Percentiles rank a stretch among this genome's conserved stretches.
Conservation (phyloP, 139 green algal genomes). For the Desmodesmus armatus region DNA sequence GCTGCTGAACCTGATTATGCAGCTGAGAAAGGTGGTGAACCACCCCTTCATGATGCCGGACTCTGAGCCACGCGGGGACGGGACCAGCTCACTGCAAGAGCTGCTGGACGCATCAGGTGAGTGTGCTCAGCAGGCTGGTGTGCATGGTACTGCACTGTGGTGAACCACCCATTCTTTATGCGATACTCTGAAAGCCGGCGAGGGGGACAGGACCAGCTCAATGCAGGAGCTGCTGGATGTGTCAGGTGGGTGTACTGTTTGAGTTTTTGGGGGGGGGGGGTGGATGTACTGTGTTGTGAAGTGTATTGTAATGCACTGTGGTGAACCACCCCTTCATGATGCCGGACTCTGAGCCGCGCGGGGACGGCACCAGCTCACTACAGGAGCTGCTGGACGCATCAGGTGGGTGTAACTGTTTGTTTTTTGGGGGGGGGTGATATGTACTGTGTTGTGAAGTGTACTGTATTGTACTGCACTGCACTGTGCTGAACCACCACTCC, state of each 20-base stretch:
- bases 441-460: too few relatives aligned
- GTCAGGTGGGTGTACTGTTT: background rate
- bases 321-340: constrained; percentile 86
- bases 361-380: constrained; percentile 61
- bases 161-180: background rate
- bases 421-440: too few relatives aligned
- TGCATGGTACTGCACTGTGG: background rate
- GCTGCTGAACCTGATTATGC: constrained; percentile 78
- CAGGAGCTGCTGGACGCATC: constrained; percentile 69
- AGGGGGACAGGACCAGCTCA: too few relatives aligned
- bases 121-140: background rate
- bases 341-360: constrained; percentile 69
- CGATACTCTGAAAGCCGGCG: too few relatives aligned
- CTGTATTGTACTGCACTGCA: too few relatives aligned
- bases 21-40: constrained; percentile 85
- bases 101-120: constrained; percentile 65
- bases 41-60: constrained; percentile 83
- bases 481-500: constrained; percentile 82
- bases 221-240: background rate
- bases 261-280: too few relatives aligned
- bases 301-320: too few relatives aligned
- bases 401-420: too few relatives aligned
- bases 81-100: constrained; percentile 58
- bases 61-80: constrained; percentile 73
- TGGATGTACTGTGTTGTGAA: too few relatives aligned